Conservation (phyloP, 2,329 filamentous ascomycete genomes). For the Celoporthe dispersa region DNA sequence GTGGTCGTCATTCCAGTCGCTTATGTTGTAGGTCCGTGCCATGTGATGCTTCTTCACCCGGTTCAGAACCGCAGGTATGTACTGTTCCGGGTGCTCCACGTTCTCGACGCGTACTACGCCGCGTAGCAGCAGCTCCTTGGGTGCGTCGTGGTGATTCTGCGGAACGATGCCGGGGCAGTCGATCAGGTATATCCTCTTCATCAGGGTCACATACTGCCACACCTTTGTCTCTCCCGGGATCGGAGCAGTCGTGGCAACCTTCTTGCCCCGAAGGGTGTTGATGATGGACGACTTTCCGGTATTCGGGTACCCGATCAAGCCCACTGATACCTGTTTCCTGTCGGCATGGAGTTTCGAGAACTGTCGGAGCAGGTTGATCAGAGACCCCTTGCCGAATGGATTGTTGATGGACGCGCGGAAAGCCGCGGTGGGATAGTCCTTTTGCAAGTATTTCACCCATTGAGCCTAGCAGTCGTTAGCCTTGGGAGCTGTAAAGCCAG, state of each 20-base stretch:
- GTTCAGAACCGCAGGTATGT: slow-evolving; percentile 80
- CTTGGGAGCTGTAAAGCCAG: slow-evolving; percentile 34
- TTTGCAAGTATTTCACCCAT: slow-evolving; percentile 88
- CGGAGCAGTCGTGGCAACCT: slow-evolving; percentile 89
- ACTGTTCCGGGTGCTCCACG: slow-evolving; percentile 94
- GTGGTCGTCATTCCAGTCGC: slow-evolving; percentile 74
- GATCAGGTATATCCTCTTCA: slow-evolving; percentile 89
- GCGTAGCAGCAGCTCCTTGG: slow-evolving; percentile 84
- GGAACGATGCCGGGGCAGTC: slow-evolving; percentile 97
- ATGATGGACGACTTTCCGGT: slow-evolving; percentile 97
- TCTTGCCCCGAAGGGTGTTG: slow-evolving; percentile 93
- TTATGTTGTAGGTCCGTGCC: slow-evolving; percentile 90
- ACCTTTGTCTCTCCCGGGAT: slow-evolving; percentile 97
- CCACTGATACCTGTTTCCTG: slow-evolving; percentile 92
- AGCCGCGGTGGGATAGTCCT: slow-evolving; percentile 90
- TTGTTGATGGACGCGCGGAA: slow-evolving; percentile 96
- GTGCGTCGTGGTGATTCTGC: slow-evolving; percentile 80
- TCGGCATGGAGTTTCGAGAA: slow-evolving; percentile 89
- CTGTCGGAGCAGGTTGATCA: slow-evolving; percentile 90
- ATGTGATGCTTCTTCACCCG: slow-evolving; percentile 86
- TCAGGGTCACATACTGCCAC: slow-evolving; percentile 85
- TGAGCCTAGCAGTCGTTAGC: slow-evolving; percentile 66
- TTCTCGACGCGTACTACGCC: slow-evolving; percentile 95
- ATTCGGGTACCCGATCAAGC: slow-evolving; percentile 85
- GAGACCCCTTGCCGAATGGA: slow-evolving; percentile 91